Base-by-base conservation (phyloP, 225 moss, liverwort and hornwort genomes). In the Pleurozium schreberi region DNA sequence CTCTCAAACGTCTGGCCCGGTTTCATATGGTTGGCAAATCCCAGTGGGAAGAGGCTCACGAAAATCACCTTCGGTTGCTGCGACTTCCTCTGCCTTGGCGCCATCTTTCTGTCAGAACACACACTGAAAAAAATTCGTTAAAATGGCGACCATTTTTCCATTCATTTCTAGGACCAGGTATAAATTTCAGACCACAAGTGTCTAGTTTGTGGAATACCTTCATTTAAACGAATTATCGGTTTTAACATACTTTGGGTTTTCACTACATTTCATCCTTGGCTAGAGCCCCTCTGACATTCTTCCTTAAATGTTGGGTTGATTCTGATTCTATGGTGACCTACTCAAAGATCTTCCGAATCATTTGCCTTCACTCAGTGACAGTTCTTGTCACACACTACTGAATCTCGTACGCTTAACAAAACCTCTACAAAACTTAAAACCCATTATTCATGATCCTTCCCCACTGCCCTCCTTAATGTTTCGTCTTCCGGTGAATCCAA, bases 91-190 rank as follows among this genome's bases (percentile, higher is more conserved):
- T 76, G 70, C 67, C 76, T 65, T 65, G 86, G 63, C 45, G 90
- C 93, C 92, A 93, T 90, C 78, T 85, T 80, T 66, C 93, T 91
- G 85, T 88, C 76, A 59, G 66, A 43, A 70, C 53, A 76, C 30
- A 68, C 40, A 50, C 59, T 49, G 34, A 21, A 36, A 21, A 12
- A 20, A 18, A 19, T 26, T 26, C 17, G 28, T 28, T 10, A 45
- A 45, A 73, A 73, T 73, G 73, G 28, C 73, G 6, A 8, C 45
- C 73, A 45, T 28, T 73, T 45, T 5, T 25, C 28, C 45, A 45
- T 28, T 71, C 73, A 28, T 40, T 22, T 69, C 25, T 69, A 40
- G 40, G 69, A 40, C 40, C 40, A 8, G 17, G 45, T 45, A 17
- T 9, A 25, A 16, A 43, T 43, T 71, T 43, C 43, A 71, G 43